phyloP scores from a whole-genome alignment of 75 land plant genomes.

The Picea glauca region DNA sequence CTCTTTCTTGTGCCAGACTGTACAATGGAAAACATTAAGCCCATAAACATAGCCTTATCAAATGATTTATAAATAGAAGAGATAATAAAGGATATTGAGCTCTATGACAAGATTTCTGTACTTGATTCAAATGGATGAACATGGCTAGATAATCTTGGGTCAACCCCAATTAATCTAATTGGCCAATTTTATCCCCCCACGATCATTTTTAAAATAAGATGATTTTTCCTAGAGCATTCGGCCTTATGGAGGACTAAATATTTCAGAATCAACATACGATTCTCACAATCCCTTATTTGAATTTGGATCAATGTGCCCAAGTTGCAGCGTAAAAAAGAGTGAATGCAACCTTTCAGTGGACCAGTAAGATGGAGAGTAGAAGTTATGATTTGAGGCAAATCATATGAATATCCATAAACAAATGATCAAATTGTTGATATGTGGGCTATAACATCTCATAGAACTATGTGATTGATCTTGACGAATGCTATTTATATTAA shows the following conservation, averaged over 20 bases:
- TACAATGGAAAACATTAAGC: constrained; percentile 14
- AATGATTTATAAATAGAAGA: constrained; percentile 2
- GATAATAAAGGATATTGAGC: not conserved
- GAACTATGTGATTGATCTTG: not conserved
- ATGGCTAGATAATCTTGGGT: not conserved
- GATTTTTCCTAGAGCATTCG: not conserved
- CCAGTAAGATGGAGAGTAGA: not conserved
- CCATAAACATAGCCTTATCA: not conserved
- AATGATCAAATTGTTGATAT: not conserved
- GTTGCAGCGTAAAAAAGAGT: not conserved
- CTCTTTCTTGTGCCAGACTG: constrained; percentile 17
- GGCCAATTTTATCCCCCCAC: too few species aligned
- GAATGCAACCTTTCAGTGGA: not conserved
- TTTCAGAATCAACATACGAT: not conserved
- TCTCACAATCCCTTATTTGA: not conserved
- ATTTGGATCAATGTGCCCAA: not conserved
- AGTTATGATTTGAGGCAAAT: too few species aligned
- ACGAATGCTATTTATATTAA: not conserved
- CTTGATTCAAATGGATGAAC: not conserved
- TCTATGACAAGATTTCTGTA: not conserved
- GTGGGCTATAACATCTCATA: not conserved
- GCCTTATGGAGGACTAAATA: not conserved
- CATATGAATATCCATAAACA: not conserved
- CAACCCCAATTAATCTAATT: too few species aligned
- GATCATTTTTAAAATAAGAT: not conserved